A percentile compares a stretch with the other conserved stretches of the same genome.
These are phyloP conservation scores for Phyllosticta citriasiana DNA, from an alignment of 2,329 filamentous ascomycete species.

Conservation along the genomic window DNA sequence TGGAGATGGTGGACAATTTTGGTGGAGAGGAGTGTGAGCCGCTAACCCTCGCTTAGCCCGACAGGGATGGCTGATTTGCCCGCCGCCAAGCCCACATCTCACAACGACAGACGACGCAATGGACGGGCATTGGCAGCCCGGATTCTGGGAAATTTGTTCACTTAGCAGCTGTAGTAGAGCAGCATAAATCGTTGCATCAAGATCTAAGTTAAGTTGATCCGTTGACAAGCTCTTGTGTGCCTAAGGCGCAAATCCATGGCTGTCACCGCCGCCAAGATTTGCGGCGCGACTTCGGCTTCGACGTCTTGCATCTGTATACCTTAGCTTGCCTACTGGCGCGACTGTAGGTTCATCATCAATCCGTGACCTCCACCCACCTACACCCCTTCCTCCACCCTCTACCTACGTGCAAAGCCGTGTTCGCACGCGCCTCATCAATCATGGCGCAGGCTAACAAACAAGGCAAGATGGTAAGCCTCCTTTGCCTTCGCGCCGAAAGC, in stretches of 20 bases:
- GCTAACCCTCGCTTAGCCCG: slow-evolving; percentile 11
- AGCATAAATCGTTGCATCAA: not conserved
- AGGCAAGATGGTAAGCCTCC: slow-evolving; percentile 90
- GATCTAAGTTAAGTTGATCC: not conserved
- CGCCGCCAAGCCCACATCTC: not conserved
- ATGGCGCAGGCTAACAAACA: slow-evolving; percentile 65
- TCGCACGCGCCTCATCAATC: slow-evolving; percentile 29
- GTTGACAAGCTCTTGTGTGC: not conserved
- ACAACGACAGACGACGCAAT: not conserved
- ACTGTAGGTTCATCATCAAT: not conserved
- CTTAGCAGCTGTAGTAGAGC: not conserved
- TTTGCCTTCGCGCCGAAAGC: slow-evolving; percentile 33
- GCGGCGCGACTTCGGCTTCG: slow-evolving; percentile 2
- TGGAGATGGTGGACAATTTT: slow-evolving; percentile 7
- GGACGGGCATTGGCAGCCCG: not conserved
- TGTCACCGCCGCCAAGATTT: slow-evolving; percentile 6
- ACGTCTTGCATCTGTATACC: slow-evolving; percentile 5
- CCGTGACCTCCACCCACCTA: not conserved
- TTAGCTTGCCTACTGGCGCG: slow-evolving; percentile 2
- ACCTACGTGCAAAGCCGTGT: slow-evolving; percentile 20
- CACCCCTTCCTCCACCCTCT: not conserved
- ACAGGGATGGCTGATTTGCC: slow-evolving; percentile 5
- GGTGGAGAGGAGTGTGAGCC: slow-evolving; percentile 10
- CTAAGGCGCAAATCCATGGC: slow-evolving; percentile 1
- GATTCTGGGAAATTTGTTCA: not conserved